Base-by-base conservation (phyloP, 1,139 yeast species). In the Yamadazyma trypodendri region DNA sequence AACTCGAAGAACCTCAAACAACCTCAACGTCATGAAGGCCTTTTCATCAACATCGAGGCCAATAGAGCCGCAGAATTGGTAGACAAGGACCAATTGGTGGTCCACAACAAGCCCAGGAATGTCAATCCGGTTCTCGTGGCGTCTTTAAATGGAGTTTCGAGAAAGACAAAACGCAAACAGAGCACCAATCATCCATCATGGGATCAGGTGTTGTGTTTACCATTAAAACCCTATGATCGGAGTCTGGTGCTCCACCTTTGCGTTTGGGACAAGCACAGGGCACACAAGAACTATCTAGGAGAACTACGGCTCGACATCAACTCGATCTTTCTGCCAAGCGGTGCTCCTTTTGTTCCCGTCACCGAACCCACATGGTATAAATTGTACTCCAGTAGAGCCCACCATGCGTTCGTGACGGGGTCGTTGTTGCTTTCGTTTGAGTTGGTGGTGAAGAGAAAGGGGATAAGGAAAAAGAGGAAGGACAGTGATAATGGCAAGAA, bases 321-420 rank as follows among this genome's bases (percentile, higher is more conserved):
- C 4, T 77, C 75, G 17, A 44, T 77, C 3, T 73, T 79, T 44
- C 44, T 49, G 21, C 28, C 41, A 32, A 48, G 42, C 31, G 51
- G 44, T 25, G 36, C 32, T 9, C 57, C 44, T 8, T 58, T 56
- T 39, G 35, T 22, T 11, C 44, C 48, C 35, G 51, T 45, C 34
- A 58, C 65, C 2, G 72, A 63, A 1, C 63, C 72, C 15, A 65
- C 65, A 42, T 79, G 84, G 84, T 74, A 65, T 50, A 61, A 65
- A 37, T 56, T 81, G 10, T 68, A 70, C 41, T 77, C 84, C 2
- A 70, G 72, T 16, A 58, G 58, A 31, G 50, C 63, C 3, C 61
- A 72, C 41, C 73, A 72, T 31, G 60, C 75, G 8, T 78, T 66
- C 52, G 77, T 79, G 9, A 75, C 82, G 0, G 89, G 89, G 0